Percentiles rank a stretch among this genome's conserved stretches.
phyloP scores from a whole-genome alignment of 768 basidiomycete genomes.

The Phlebiopsis gigantea region DNA sequence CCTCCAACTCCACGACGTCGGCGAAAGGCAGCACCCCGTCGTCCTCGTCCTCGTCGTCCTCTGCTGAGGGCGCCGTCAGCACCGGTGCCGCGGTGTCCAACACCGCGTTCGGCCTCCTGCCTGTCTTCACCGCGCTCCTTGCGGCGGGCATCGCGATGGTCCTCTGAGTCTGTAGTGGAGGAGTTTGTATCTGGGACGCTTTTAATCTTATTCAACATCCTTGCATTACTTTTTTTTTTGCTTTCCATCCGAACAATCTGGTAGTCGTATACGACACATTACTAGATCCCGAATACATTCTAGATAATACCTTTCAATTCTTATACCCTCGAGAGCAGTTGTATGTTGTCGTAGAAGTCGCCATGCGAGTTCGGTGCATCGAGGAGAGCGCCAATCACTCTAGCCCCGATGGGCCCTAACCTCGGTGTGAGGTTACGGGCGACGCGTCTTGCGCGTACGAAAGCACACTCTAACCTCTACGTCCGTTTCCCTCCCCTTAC shows the following conservation, averaged over 20 bases:
- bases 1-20: slow-evolving; percentile 4
- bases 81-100: neutral
- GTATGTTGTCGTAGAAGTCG: neutral
- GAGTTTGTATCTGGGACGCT: neutral
- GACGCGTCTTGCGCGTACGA: slow-evolving; percentile 21
- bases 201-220: neutral
- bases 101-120: slow-evolving; percentile 9
- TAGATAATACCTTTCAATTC: neutral
- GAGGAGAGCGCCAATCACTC: neutral
- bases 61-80: neutral
- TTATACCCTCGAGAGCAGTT: neutral
- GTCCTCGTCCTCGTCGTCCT: neutral
- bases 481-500: neutral
- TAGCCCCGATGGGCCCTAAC: neutral
- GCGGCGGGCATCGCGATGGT: neutral
- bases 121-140: slow-evolving; percentile 6
- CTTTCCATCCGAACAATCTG: neutral
- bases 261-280: neutral
- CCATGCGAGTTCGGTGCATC: neutral
- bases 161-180: neutral
- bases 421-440: slow-evolving; percentile 7
- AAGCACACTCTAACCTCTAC: neutral
- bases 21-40: neutral
- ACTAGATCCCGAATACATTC: neutral
- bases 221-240: neutral